Evolutionary conservation across 495 filamentous ascomycete species (phyloP), one percentile per base, ranked within the genome.

Genomic region (Oleoguttula mirabilis): DNA sequence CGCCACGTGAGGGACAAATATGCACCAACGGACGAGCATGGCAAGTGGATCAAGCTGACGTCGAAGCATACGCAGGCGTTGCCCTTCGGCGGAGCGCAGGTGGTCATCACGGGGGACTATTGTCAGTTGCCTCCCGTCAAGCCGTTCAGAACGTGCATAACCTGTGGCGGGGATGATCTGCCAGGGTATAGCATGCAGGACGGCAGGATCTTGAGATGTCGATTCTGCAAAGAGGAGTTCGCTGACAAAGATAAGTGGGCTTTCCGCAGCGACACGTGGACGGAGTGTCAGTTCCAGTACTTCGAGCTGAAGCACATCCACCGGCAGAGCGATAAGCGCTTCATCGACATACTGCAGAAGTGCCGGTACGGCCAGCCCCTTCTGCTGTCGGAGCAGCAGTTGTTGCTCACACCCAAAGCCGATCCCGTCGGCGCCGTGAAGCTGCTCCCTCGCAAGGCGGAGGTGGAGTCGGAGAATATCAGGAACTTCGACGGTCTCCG

Each of bases 301-400:
- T 52, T 58, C 11, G 53, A 69, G 19, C 62, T 76, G 1, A 63
- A 62, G 2, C 58, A 57, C 2, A 69, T 73, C 7, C 70, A 77
- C 39, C 68, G 73, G 4, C 73, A 77, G 41, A 63, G 49, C 12
- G 72, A 76, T 37, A 30, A 37, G 17, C 43, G 44, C 0, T 76
- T 76, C 41, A 68, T 70, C 23, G 43, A 56, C 3, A 65, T 76
- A 7, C 60, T 77, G 19, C 59, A 76, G 20, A 72, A 67, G 36
- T 66, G 63, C 33, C 61, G 72, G 0, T 51, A 68, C 22, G 72
- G 72, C 4, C 23, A 57, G 6, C 37, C 41, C 4, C 56, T 72
- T 3, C 54, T 39, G 10, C n/a, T 10, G 0, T 46, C 47, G 0
- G 68, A 75, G 5, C 54, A 59, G 10, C 41, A 68, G 4, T 48